Conservation (phyloP, 2,329 filamentous ascomycete genomes). For the Stenocarpella maydis region DNA sequence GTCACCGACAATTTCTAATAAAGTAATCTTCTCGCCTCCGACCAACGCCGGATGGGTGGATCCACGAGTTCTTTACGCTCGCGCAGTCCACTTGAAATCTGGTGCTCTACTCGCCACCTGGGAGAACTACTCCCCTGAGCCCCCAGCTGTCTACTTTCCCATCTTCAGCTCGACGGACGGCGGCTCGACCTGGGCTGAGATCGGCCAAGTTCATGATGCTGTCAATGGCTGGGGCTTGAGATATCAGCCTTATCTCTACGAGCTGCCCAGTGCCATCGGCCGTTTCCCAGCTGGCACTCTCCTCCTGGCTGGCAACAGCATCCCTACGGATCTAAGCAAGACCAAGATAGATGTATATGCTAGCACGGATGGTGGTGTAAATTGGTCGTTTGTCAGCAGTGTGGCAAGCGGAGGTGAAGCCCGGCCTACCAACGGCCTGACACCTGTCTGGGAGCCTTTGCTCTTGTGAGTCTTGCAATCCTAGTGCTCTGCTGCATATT, state of each 20-base stretch:
- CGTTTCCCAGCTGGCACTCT: constrained; percentile 69
- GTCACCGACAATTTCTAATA: neutral
- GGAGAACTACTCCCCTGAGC: constrained; percentile 65
- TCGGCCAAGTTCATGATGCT: constrained; percentile 69
- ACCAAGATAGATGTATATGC: constrained; percentile 77
- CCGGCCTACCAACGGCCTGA: constrained; percentile 68
- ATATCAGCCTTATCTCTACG: constrained; percentile 75
- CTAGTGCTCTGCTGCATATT: too few relatives aligned
- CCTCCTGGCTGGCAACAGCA: constrained; percentile 68
- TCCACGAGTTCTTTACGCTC: constrained; percentile 54
- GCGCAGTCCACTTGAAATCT: constrained; percentile 52
- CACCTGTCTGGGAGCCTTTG: constrained; percentile 79
- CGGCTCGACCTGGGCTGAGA: constrained; percentile 68
- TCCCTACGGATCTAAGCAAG: constrained; percentile 61
- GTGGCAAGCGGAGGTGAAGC: constrained; percentile 71
- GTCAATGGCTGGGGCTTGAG: constrained; percentile 71
- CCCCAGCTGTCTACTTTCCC: constrained; percentile 63
- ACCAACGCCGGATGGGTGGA: constrained; percentile 37
- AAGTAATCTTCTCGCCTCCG: constrained; percentile 14
- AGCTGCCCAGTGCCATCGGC: constrained; percentile 66
- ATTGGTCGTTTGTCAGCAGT: constrained; percentile 73
- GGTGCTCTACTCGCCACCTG: constrained; percentile 60
- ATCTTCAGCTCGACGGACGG: constrained; percentile 60
- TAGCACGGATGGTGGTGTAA: constrained; percentile 64
- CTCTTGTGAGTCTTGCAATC: constrained; percentile 49